Evolutionary conservation across 169 alveolate species (phyloP), one percentile per base, ranked within the genome.

Genomic region (Eimeria necatrix): DNA sequence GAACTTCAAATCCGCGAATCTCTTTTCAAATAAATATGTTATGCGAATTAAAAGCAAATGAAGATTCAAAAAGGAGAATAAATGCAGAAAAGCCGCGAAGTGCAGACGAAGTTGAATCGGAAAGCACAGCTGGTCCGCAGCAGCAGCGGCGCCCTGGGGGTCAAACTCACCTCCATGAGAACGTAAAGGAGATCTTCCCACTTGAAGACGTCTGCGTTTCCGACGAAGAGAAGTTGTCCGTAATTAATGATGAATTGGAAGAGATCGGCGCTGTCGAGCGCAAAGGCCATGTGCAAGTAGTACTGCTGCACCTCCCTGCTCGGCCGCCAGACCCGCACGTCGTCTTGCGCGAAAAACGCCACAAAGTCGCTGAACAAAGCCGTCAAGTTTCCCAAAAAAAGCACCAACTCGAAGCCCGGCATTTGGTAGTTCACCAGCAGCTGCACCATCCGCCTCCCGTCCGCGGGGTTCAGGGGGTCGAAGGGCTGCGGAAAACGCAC

Each of bases 101-200:
- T 32, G 41, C 41, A 32, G 41, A 32, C n/a, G 2, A 32, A 32
- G 41, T 32, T 32, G 41, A 32, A 32, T 32, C 41, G 41, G 41
- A 2, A 32, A 32, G 41, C 41, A 2, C 2, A 2, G 41, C 41
- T 32, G 0, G 41, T 32, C 2, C 41, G 41, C 41, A 32, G 41
- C 41, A 32, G 41, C 41, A 32, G n/a, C n/a, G n/a, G n/a, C n/a
- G n/a, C n/a, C n/a, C 46, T 64, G 76, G 12, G 18, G 61, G 12
- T 53, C 12, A 6, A 32, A 56, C 83, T 41, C 59, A 91, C 95
- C 73, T 91, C 88, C 95, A 91, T 91, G 73, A 91, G 91, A 18
- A 87, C 87, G 18, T 91, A 91, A 12, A 91, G 91, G 14, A 91
- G 91, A 24, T 91, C 95, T 48, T 91, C 95, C 95, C 95, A 91